Evolutionary conservation across 1,284 basidiomycete species (phyloP), one percentile per base, ranked within the genome.

Genomic region (Clitocybe nebularis): DNA sequence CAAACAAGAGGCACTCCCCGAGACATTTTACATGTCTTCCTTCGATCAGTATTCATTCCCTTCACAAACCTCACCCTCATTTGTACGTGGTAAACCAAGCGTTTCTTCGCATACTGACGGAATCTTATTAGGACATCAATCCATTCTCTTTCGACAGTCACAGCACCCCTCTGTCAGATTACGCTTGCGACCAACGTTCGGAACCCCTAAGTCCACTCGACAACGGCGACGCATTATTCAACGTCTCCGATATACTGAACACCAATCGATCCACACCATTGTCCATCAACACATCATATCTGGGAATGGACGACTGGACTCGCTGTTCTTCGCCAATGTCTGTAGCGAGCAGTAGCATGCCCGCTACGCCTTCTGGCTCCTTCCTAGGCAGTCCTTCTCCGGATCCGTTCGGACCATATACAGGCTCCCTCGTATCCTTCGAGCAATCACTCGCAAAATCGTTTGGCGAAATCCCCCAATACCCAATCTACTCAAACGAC

Each of bases 101-200:
- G 45, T 16, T 25, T 1, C 17, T 35, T 20, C 9, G 9, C 36
- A 30, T 5, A 37, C 25, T 17, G 32, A 8, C 28, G 17, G 17
- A 13, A 26, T 20, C 23, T 19, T 44, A 55, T 21, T 60, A 68
- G 67, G 66, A 67, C 38, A 69, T 75, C 47, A 63, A 60, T 55
- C 59, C 69, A 41, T 83, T 79, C 65, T 66, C 77, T 53, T 73
- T 75, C 60, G 56, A 69, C 46, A 58, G 60, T 40, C 50, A 55
- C 20, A 30, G 55, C 33, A 48, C 40, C 37, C 45, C 54, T 14
- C 16, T 48, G 41, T 28, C 48, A 43, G 39, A 39, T 34, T 62
- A 55, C 43, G 39, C 50, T 4, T 46, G 45, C 48, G 59, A 60
- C 49, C 61, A 59, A 10, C 39, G 62, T 35, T 44, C 45, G 21